Base-by-base conservation (phyloP, 306 rosid genomes). In the Medicago arabica region DNA sequence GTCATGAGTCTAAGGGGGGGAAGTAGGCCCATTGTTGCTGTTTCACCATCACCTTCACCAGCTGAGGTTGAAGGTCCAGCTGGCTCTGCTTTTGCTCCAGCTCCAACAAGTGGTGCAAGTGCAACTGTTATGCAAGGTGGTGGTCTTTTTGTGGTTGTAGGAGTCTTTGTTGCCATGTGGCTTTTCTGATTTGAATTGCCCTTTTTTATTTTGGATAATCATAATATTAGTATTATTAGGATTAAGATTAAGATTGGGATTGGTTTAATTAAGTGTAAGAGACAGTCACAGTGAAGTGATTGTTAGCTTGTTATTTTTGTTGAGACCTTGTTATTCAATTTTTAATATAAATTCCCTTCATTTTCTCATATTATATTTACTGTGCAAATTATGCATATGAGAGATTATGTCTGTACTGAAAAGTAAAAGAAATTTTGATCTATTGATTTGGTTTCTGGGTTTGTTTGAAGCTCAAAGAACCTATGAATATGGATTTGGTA, bases 31-130 rank as follows among this genome's bases (percentile, higher is more conserved):
- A 23, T n/a, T 58, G 17, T 9, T 9, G 80, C 67, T 0, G 2
- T 74, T 63, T 84, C 91, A 13, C 89, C 91, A 67, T 69, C 96
- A 5, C 77, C 85, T 40, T 21, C 92, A 3, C 85, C 92, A 1
- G 75, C 74, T 1, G 89, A 77, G 41, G 40, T 71, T 3, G 82
- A 71, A 9, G 85, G 72, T 19, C 91, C 62, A 6, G 38, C 62
- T 3, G 49, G 15, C 13, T 15, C 98, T 0, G 97, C 98, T 2
- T 81, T 86, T 67, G 90, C 98, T 83, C 96, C 95, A 10, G 82
- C 91, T 79, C 93, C 91, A 9, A 85, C 96, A 8, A 90, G 96
- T 66, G n/a, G 67, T 13, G 89, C 87, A 4, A 31, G 67, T 13
- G 89, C 87, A 4, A 31, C 41, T 3, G 65, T 67, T 69, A 76